Conservation (phyloP, 352 stramenopile species). For the Phytopythium litorale region DNA sequence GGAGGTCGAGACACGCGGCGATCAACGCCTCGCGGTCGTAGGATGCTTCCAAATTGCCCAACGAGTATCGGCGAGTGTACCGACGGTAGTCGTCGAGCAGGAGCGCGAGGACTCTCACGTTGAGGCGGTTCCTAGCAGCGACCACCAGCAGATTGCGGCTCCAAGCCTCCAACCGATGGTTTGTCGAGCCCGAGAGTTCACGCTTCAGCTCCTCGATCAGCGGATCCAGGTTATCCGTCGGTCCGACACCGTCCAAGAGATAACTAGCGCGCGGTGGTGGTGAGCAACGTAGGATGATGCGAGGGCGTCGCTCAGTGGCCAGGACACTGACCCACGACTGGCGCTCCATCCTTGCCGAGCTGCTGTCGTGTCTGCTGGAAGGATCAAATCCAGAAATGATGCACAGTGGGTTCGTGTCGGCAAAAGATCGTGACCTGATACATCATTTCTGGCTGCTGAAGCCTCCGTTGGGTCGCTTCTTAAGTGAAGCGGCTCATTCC, state of each 20-base stretch:
- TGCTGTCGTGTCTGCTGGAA: neutral
- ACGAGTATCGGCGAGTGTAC: no score
- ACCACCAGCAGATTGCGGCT: neutral
- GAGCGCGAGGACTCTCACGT: neutral
- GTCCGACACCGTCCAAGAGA: neutral
- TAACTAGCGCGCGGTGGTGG: neutral
- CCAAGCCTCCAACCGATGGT: neutral
- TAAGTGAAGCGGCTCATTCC: no score
- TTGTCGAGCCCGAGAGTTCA: neutral
- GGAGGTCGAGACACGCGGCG: neutral
- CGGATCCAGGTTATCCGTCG: neutral
- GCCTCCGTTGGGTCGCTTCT: no score
- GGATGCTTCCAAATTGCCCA: neutral
- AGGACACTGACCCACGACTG: no score
- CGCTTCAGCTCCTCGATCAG: neutral
- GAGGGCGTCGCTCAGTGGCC: no score
- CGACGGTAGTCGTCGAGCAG: neutral
- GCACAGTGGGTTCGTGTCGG: no score
- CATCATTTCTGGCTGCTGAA: no score
- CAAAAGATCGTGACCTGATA: no score
- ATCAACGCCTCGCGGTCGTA: neutral
- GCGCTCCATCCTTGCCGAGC: neutral
- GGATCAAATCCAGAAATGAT: no score
- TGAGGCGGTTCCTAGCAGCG: neutral
- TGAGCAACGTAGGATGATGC: neutral